A percentile compares a stretch with the other conserved stretches of the same genome.
These are phyloP conservation scores for Panicum virgatum DNA, from an alignment of 202 grass and related monocot species.

Conservation along the genomic window DNA sequence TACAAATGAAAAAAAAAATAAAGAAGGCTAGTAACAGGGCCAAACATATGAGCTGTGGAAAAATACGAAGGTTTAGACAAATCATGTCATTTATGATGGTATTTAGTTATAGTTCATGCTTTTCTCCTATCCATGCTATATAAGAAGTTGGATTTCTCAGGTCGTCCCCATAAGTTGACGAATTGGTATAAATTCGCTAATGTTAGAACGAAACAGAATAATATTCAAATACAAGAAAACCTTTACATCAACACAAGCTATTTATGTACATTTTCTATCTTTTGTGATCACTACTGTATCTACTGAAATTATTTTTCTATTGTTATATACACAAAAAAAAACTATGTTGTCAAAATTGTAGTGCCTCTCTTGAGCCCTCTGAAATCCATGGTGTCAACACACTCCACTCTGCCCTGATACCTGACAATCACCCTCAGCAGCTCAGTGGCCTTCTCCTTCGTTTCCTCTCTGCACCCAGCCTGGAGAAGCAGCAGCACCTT, in stretches of 20 bases:
- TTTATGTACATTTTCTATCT: background rate
- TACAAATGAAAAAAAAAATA: background rate
- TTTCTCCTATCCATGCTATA: background rate
- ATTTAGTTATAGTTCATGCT: background rate
- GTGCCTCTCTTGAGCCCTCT: slow-evolving; percentile 43
- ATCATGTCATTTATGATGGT: background rate
- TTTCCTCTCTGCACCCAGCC: slow-evolving; percentile 38
- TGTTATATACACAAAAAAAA: background rate
- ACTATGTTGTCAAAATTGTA: background rate
- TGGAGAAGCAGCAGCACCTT: slow-evolving; percentile 69
- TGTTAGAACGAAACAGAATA: background rate
- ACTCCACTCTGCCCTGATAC: slow-evolving; percentile 20
- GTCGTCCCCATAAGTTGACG: background rate
- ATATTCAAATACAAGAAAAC: background rate
- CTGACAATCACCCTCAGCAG: slow-evolving; percentile 55
- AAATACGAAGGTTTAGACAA: background rate
- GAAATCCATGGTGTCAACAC: slow-evolving; percentile 55
- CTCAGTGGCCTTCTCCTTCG: slow-evolving; percentile 50
- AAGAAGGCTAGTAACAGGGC: background rate
- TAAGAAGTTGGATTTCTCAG: background rate
- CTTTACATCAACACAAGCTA: background rate
- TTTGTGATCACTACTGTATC: background rate
- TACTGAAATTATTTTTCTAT: background rate
- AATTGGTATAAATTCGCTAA: background rate
- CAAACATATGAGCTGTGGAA: background rate